Conservation (phyloP, 805 yeast genomes). For the Candida arabinofermentans region DNA sequence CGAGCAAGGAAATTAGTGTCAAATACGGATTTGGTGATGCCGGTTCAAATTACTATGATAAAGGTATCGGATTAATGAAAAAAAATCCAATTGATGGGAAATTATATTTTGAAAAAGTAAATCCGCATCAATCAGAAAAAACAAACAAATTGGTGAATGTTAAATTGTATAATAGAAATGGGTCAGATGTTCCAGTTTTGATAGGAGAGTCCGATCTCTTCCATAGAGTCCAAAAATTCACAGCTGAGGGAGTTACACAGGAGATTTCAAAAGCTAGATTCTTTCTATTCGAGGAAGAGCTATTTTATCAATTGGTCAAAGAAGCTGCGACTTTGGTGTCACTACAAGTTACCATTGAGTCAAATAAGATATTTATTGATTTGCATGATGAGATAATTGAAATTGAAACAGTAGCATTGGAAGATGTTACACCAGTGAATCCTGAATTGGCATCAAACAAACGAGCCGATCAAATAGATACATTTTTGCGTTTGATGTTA, state of each 20-base stretch:
- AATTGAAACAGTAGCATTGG: slow-evolving; percentile 55
- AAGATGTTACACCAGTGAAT: slow-evolving; percentile 25
- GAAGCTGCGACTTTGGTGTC: slow-evolving; percentile 72
- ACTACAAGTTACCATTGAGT: slow-evolving; percentile 62
- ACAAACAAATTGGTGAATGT: slow-evolving; percentile 52
- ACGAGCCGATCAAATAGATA: slow-evolving; percentile 51
- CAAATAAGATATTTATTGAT: slow-evolving; percentile 62
- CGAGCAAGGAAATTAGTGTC: slow-evolving; percentile 59
- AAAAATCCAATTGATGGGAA: slow-evolving; percentile 44
- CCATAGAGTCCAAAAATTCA: slow-evolving; percentile 13
- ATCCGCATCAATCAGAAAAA: slow-evolving; percentile 34
- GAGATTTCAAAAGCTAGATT: slow-evolving; percentile 67
- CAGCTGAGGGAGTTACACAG: slow-evolving; percentile 24
- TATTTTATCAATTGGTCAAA: slow-evolving; percentile 69
- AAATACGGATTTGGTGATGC: slow-evolving; percentile 91
- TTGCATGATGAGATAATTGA: slow-evolving; percentile 64
- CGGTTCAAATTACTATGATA: slow-evolving; percentile 71
- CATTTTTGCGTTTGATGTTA: slow-evolving; percentile 54
- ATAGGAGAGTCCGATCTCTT: slow-evolving; percentile 52
- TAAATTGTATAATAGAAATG: slow-evolving; percentile 35
- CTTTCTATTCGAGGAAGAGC: slow-evolving; percentile 82
- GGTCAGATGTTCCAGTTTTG: slow-evolving; percentile 40
- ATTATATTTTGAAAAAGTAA: slow-evolving; percentile 33
- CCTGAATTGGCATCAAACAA: slow-evolving; percentile 26
- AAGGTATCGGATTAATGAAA: slow-evolving; percentile 71